These are phyloP conservation scores for Cyclocybe cylindracea DNA, from an alignment of 768 basidiomycete species.

Conservation along the genomic window DNA sequence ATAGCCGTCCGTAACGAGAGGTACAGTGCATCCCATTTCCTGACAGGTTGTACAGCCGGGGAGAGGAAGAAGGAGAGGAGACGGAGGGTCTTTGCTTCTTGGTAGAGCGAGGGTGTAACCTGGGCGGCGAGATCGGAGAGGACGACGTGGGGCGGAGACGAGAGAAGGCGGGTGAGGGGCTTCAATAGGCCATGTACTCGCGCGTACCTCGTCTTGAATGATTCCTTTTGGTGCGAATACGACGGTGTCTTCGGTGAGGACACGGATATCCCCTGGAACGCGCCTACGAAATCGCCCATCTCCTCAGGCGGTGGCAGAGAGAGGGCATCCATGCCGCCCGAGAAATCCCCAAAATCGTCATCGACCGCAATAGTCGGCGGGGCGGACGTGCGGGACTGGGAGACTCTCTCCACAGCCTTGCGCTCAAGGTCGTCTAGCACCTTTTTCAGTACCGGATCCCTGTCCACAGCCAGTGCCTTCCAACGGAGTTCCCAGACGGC, in stretches of 20 bases:
- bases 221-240: conserved; percentile 23
- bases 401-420: conserved; percentile 38
- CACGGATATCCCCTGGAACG: conserved; percentile 15
- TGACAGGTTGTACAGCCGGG: conserved; percentile 66
- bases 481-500: conserved; percentile 78
- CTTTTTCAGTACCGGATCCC: conserved; percentile 39
- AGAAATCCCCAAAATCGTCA: conserved; percentile 91
- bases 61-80: conserved; percentile 79
- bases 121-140: conserved; percentile 56
- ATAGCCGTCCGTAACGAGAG: conserved; percentile 73
- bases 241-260: neutral
- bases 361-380: conserved; percentile 70
- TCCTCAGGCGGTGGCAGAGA: conserved; percentile 34
- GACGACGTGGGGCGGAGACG: conserved; percentile 65
- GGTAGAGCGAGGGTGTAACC: conserved; percentile 44
- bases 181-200: conserved; percentile 67
- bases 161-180: conserved; percentile 56
- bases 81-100: conserved; percentile 69
- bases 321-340: conserved; percentile 41
- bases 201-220: conserved; percentile 59
- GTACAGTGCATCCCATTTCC: conserved; percentile 61
- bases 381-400: conserved; percentile 39
- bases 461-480: conserved; percentile 53
- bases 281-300: conserved; percentile 38
- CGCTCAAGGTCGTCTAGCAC: conserved; percentile 65